Base-by-base conservation (phyloP, 2,329 filamentous ascomycete genomes). In the Mycocentrospora acerina region DNA sequence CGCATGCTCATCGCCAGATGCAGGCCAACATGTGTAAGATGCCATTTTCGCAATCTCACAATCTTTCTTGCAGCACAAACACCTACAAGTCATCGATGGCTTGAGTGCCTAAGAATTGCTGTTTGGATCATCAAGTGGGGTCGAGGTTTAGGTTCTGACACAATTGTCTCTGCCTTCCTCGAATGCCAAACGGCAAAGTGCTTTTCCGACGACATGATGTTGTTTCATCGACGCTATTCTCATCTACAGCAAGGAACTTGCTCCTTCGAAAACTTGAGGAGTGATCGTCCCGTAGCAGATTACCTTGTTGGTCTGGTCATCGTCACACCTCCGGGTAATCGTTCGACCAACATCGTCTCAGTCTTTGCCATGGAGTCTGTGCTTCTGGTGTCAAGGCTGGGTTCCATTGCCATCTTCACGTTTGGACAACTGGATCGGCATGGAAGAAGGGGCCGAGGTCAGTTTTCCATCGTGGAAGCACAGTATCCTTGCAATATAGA, bases 111-210 rank as follows among this genome's bases (percentile, higher is more conserved):
- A 24, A 12, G 18, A 30, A 38, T 24, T 25, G 19, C 26, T 45
- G 55, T 62, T 64, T 57, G 46, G 46, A 56, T 58, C 47, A 48
- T 39, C 52, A 51, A 50, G 46, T 51, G 31, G 51, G 47, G 48
- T 33, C 35, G 31, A 44, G 35, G 38, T 45, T 45, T 51, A 42
- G 46, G 37, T 46, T 35, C 44, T 61, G 58, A 65, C 53, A 62
- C 59, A 51, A 5, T 22, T 22, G 9, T 22, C 19, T 25, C 38
- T 35, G 29, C 17, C 42, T 35, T 49, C 44, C 30, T 49, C 52
- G 58, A 36, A 59, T 62, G 35, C 48, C 44, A 64, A 61, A 64
- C 59, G 42, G 52, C 48, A 55, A 64, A 63, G 59, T 53, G 29
- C 26, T 14, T 29, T 26, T 39, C 36, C 40, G 17, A 13, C 27